Conservation (phyloP, 2,329 filamentous ascomycete species). For the Coniella vitis region DNA sequence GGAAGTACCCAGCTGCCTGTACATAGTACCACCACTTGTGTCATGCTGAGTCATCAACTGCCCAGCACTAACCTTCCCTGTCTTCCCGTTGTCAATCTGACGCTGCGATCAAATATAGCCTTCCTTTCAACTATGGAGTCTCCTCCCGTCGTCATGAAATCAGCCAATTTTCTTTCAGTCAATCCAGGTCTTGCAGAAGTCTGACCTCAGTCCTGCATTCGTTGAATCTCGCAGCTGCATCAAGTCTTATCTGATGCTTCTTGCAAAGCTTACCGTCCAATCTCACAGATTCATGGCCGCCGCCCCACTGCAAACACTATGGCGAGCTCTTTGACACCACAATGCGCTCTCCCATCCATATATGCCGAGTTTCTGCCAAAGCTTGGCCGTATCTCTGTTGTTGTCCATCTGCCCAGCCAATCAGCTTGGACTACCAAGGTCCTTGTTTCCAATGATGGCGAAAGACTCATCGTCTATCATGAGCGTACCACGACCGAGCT, state of each 20-base stretch:
- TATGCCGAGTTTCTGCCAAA: conserved; percentile 61
- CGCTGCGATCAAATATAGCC: no score
- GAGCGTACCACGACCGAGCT: conserved; percentile 29
- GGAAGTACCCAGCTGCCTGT: no score
- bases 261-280: background rate
- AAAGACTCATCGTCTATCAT: conserved; percentile 42
- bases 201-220: no score
- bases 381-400: conserved; percentile 57
- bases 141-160: no score
- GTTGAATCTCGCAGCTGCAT: no score
- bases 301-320: background rate
- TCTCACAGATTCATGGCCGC: background rate
- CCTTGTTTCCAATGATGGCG: conserved; percentile 38
- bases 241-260: background rate
- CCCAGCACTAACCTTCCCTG: no score
- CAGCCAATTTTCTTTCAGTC: no score
- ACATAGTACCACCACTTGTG: no score
- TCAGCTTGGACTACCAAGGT: conserved; percentile 36
- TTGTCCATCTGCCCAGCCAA: conserved; percentile 41
- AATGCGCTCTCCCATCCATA: conserved; percentile 24
- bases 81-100: no score
- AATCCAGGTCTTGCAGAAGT: no score
- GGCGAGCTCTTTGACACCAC: background rate
- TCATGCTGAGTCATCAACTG: no score
- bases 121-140: no score